Evolutionary conservation across 169 alveolate species (phyloP), one percentile per base, ranked within the genome.

Genomic region (Plasmodium cynomolgi): DNA sequence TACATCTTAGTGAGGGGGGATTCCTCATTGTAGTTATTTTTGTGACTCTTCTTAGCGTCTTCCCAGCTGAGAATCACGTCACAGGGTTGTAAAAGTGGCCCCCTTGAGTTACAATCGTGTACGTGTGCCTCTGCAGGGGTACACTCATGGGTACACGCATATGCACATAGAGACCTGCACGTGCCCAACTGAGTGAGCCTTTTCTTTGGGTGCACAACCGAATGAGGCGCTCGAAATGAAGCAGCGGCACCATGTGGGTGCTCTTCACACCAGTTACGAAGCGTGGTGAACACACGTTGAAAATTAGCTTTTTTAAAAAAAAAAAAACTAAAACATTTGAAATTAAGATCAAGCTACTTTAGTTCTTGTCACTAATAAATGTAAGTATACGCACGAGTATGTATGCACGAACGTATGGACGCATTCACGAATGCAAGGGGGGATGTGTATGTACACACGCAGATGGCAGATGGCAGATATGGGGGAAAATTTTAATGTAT

Each of bases 261-360:
- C 75, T 20, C 75, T 62, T 62, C 33, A 62, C 75, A 62, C 75
- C 75, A 62, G 15, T 62, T 62, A 62, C 15, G 33, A 62, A 62
- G 75, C 26, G 75, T 62, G 75, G 15, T 20, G 33, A 20, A 62
- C 15, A 62, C 75, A 62, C 15, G 7, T 62, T 13, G n/a, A 47
- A 47, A 47, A 47, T 47, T 47, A 47, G n/a, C 54, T 41, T 47
- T 62, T 62, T 58, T 17, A 20, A 68, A 71, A 31, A 50, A 44
- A 81, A 37, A 83, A 56, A 41, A 83, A 83, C 91, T 58, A 58
- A 83, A 83, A 83, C 91, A 83, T 83, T 75, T 71, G 50, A 75
- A 85, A 83, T 80, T 71, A 33, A 33, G 56, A 90, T 71, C n/a
- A 75, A 90, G 82, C 37, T 23, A 58, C 47, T 39, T 86, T 26